Percentiles rank a stretch among this genome's conserved stretches.
phyloP scores from a whole-genome alignment of 768 basidiomycete genomes.

The Pisolithus sp. region DNA sequence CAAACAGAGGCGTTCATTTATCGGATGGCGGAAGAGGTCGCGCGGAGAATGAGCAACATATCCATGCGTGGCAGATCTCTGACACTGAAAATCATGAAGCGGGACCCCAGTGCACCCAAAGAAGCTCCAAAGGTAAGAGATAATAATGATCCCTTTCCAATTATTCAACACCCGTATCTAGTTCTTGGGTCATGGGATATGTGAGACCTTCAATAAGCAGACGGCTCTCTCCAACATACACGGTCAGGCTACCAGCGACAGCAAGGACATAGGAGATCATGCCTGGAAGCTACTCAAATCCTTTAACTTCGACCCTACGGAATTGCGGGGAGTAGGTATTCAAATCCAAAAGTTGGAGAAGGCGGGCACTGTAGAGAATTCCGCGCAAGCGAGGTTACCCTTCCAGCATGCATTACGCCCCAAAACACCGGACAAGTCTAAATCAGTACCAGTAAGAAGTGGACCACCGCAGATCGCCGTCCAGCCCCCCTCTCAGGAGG shows the following conservation, averaged over 20 bases:
- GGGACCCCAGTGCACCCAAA: conserved; percentile 77
- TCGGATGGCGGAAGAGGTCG: conserved; percentile 74
- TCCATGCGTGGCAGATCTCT: conserved; percentile 67
- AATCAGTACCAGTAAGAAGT: background rate
- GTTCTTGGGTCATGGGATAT: conserved; percentile 90
- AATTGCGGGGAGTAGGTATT: conserved; percentile 88
- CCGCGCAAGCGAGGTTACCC: conserved; percentile 50
- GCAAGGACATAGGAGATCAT: conserved; percentile 62
- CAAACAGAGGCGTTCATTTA: conserved; percentile 76
- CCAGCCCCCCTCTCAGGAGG: conserved; percentile 31
- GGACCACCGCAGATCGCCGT: conserved; percentile 18
- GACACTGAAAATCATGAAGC: conserved; percentile 84
- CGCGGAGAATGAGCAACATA: conserved; percentile 60
- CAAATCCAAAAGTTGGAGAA: conserved; percentile 86
- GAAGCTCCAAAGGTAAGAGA: conserved; percentile 80
- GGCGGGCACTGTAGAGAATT: conserved; percentile 30
- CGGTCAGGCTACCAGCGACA: conserved; percentile 69
- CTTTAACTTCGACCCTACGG: conserved; percentile 74
- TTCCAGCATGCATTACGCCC: conserved; percentile 37
- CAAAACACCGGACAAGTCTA: background rate
- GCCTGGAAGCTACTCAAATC: conserved; percentile 70
- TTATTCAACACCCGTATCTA: conserved; percentile 23
- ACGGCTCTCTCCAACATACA: conserved; percentile 49
- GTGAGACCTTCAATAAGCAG: conserved; percentile 78
- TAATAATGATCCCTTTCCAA: background rate